Evolutionary conservation across 2,329 filamentous ascomycete genomes (phyloP).

Genomic region (Monosporascus cannonballus): DNA sequence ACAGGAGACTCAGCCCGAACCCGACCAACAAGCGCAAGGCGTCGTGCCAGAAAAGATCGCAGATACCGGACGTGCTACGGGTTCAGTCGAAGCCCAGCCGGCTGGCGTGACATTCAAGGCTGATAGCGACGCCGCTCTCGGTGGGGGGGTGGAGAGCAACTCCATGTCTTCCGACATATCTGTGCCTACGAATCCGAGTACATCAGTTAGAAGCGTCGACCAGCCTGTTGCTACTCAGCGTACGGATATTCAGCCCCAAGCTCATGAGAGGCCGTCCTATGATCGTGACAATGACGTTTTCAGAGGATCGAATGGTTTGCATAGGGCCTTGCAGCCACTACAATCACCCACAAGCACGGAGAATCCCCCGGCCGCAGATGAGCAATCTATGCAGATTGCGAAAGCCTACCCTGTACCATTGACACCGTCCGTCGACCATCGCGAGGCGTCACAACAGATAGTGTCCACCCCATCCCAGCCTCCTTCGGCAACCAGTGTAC

Average conservation of each 20-base stretch:
- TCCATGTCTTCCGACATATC: neutral
- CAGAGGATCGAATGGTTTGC: neutral
- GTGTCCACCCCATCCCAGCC: neutral
- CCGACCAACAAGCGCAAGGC: conserved; percentile 17
- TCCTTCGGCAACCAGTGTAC: neutral
- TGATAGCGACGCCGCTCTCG: too few relatives aligned
- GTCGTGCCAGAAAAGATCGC: neutral
- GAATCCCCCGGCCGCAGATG: neutral
- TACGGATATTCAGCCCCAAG: neutral
- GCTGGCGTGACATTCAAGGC: too few relatives aligned
- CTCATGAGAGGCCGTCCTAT: neutral
- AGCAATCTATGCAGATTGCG: neutral
- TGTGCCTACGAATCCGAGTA: neutral
- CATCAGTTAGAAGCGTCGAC: neutral
- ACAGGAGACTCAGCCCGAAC: conserved; percentile 15
- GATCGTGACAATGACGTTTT: neutral
- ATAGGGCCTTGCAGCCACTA: neutral
- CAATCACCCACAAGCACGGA: neutral
- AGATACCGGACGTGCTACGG: neutral
- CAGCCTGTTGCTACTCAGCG: neutral
- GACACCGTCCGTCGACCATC: conserved; percentile 1
- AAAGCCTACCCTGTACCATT: conserved; percentile 1
- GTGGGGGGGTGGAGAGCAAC: neutral
- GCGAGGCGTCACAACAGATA: conserved; percentile 1
- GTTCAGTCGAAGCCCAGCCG: conserved; percentile 14